Evolutionary conservation across 2,329 filamentous ascomycete genomes (phyloP), one percentile per base, ranked within the genome.

Genomic region (Emmonsia crescens): DNA sequence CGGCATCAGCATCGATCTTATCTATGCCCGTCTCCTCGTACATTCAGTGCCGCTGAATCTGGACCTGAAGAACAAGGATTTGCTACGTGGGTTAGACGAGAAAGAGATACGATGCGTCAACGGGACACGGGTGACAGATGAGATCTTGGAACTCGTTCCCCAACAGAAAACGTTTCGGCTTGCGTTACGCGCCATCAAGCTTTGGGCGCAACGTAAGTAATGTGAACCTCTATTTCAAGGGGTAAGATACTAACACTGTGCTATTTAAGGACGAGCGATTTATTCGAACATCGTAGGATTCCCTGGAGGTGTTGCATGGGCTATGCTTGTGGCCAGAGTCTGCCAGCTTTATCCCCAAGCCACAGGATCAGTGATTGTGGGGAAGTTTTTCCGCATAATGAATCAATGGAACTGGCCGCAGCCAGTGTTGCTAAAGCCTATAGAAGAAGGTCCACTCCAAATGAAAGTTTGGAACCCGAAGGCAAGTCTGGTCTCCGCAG

Each of bases 241-340:
- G 14, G 24, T 27, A 9, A 24, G 5, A 21, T 42, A 12, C 44
- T 64, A 24, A 62, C 60, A 52, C 49, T 44, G 44, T 49, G 12
- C 6, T 21, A 19, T 27, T 49, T 46, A 60, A 81, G 78, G 87
- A 59, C 89, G 93, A 64, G 94, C 89, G 29, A 91, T 97, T 56
- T 97, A 97, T 72, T 91, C 91, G 66, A 96, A 96, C 70, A 92
- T 97, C 65, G 91, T 96, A 75, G 94, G 94, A 31, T 99, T 94
- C 68, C 94, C 94, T 1, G 94, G 94, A 68, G 94, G 94, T 76
- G 92, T 99, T 48, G 94, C 94, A 5, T 99, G 93, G 91, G 94
- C 93, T 14, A 96, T 99, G 89, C 83, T 99, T 70, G 92, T 97
- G 33, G 94, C 94, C 59, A 85, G 94, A 65, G 89, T 97, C 49